Base-by-base conservation (phyloP, 2,329 filamentous ascomycete species). In the Blastomyces gilchristii region DNA sequence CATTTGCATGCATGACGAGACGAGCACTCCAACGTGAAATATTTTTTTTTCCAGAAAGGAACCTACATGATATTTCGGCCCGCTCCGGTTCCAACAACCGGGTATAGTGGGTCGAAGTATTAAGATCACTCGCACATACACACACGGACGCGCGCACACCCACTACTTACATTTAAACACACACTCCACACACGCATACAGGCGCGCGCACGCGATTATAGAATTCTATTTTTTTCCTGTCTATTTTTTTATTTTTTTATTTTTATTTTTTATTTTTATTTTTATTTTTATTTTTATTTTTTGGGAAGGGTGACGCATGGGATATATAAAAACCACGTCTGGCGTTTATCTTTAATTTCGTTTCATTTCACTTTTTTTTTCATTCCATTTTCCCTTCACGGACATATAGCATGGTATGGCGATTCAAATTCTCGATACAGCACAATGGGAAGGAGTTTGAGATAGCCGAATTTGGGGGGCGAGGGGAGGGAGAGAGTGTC, bases 21-120 rank as follows among this genome's bases (percentile, higher is more conserved):
- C 54, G n/a, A 41, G 34, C 54, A 57, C 54, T 57, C 54, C 54
- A 57, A 57, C 54, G 54, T 57, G 54, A 57, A 12, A 39, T 39
- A 39, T 39, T 2, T n/a, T 54, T n/a, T 54, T 8, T n/a, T 37
- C 37, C 50, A 31, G 28, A 31, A 18, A 54, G 43, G 4, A 16
- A 45, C 7, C 18, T 45, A 16, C 7, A 18, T 18, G 2, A 34
- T 37, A 54, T 28, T 57, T 57, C 28, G 37, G 52, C 31, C 54
- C n/a, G 54, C 22, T 25, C 54, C 54, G 54, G 22, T 39, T 57
- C 54, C 54, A 57, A 57, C 54, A 57, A 57, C 54, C 31, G 54
- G 54, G 4, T 9, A 54, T 37, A 54, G 2, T 2, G 50, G 31
- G 28, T 11, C 18, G 28, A 54, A 37, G 18, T 54, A 54, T 39